Conservation (phyloP, 352 stramenopile genomes). For the Phytopythium delawarense region DNA sequence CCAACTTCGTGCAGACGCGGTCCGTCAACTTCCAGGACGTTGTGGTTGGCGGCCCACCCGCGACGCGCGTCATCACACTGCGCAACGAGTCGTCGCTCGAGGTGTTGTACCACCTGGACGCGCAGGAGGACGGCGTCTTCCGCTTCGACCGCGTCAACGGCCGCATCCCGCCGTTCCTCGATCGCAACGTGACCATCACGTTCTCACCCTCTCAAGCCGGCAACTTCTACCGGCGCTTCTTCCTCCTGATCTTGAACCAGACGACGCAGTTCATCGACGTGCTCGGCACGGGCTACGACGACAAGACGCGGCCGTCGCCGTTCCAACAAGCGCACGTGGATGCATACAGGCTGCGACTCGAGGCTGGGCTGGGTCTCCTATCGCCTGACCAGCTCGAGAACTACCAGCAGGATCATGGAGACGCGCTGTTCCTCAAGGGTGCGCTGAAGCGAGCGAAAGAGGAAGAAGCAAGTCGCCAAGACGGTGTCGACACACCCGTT, state of each 20-base stretch:
- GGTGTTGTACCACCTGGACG: conserved; percentile 77
- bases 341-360: conserved; percentile 57
- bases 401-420: conserved; percentile 64
- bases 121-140: conserved; percentile 76
- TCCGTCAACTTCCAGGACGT: conserved; percentile 92
- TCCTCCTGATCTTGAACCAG: conserved; percentile 84
- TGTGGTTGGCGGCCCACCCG: conserved; percentile 33
- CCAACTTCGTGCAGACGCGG: conserved; percentile 61
- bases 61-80: conserved; percentile 77
- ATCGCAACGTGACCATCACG: conserved; percentile 75
- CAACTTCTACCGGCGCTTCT: conserved; percentile 92
- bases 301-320: conserved; percentile 86
- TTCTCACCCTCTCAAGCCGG: conserved; percentile 72
- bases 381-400: conserved; percentile 82
- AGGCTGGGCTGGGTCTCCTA: conserved; percentile 55
- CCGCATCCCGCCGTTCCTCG: conserved; percentile 72
- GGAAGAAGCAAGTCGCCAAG: conserved; percentile 7
- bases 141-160: conserved; percentile 77
- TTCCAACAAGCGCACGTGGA: conserved; percentile 91
- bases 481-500: conserved; percentile 1
- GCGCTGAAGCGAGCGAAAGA: conserved; percentile 27
- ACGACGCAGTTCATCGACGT: conserved; percentile 84
- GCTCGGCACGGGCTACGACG: conserved; percentile 86
- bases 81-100: conserved; percentile 74
- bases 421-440: conserved; percentile 62